Base-by-base conservation (phyloP, 2,329 filamentous ascomycete species). In the Verticillium isaacii region DNA sequence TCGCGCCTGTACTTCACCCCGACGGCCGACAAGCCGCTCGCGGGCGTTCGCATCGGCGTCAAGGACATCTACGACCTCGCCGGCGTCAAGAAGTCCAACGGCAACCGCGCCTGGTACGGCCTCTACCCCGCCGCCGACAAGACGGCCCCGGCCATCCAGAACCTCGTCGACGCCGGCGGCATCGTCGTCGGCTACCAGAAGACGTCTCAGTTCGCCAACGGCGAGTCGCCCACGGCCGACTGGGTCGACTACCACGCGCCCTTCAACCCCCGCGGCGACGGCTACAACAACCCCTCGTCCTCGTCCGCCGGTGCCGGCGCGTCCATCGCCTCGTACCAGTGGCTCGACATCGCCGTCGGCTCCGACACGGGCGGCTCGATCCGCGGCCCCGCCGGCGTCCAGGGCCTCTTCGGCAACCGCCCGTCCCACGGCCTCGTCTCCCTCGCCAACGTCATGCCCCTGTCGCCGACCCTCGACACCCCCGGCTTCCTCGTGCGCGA, bases 1-100 rank as follows among this genome's bases (percentile, higher is more conserved):
- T 88, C 85, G 7, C 78, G 86, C 11, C 74, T 89, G 0, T 88
- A 88, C 73, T 85, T 77, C 71, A 81, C 77, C 2, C 80, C 77
- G 56, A 84, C 81, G 0, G 67, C 71, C 0, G 75, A 78, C n/a
- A 80, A 84, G 67, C 86, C 85, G 1, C 75, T 89, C 0, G 82
- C 84, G 5, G 86, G 87, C 19, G 80, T 87, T 3, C 79, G 87
- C 19, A 70, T 89, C 0, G 86, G 80, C 0, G 78, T 89, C 60
- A 90, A 89, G 69, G 87, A 89, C 65, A 84, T 88, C 56, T 86
- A 80, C 67, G 78, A 86, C 64, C 71, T 89, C 45, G 78, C 65
- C 1, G 87, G 86, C 2, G 69, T 87, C 2, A 78, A 78, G 39
- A 86, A 81, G 0, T 77, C 77, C 15, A 78, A 80, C 59, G 84